Percentiles rank a stretch among this genome's conserved stretches.
These are phyloP conservation scores for Capillidium rhysosporum DNA, from an alignment of 371 early-diverging fungal genomes.

Conservation along the genomic window DNA sequence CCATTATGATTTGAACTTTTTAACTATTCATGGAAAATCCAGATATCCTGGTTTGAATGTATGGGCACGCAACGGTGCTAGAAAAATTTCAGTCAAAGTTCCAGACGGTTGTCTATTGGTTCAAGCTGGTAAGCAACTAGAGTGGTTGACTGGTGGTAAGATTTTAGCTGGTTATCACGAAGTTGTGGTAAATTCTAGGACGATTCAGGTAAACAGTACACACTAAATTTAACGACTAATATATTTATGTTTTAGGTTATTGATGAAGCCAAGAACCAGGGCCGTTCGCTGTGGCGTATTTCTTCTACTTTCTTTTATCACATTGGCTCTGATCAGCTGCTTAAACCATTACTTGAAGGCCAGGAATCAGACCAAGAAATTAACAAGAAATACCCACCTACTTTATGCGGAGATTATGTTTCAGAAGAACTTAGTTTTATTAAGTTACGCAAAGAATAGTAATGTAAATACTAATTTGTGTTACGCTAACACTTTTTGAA, in stretches of 20 bases:
- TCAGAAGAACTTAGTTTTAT: conserved; percentile 36
- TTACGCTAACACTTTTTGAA: too few species aligned
- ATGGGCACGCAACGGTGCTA: conserved; percentile 32
- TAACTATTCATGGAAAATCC: conserved; percentile 50
- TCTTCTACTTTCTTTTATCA: conserved; percentile 49
- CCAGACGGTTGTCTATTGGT: conserved; percentile 45
- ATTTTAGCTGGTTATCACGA: conserved; percentile 49
- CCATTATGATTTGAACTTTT: conserved; percentile 41
- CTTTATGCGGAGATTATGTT: conserved; percentile 32
- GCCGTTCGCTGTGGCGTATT: conserved; percentile 39
- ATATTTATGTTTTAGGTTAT: conserved; percentile 5
- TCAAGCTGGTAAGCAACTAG: conserved; percentile 49
- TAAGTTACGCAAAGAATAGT: conserved; percentile 19
- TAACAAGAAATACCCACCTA: conserved; percentile 22
- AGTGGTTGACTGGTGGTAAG: conserved; percentile 40
- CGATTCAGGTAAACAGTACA: conserved; percentile 22
- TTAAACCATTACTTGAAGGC: conserved; percentile 24
- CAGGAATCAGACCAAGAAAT: conserved; percentile 10
- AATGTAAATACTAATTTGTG: too few species aligned
- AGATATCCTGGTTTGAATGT: conserved; percentile 49
- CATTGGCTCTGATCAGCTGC: conserved; percentile 30
- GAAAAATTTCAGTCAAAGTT: conserved; percentile 32
- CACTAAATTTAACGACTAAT: neutral
- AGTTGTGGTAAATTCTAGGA: conserved; percentile 33
- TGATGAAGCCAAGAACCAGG: conserved; percentile 12